These are phyloP conservation scores for Cladosporium cucumerinum DNA, from an alignment of 2,329 filamentous ascomycete genomes.

Conservation along the genomic window DNA sequence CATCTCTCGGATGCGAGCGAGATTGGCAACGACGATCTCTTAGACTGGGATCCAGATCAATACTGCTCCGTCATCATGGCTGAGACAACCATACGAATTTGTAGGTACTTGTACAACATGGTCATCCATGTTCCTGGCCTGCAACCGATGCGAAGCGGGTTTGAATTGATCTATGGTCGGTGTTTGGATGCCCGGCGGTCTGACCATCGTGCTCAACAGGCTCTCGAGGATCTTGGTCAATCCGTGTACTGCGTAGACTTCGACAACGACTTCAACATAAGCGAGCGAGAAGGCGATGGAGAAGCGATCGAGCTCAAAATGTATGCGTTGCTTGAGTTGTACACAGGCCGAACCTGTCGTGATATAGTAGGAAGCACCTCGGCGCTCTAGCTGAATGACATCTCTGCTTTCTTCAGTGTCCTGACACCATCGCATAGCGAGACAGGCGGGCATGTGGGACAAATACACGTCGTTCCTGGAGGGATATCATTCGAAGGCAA, in stretches of 20 bases:
- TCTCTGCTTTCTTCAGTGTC: not conserved
- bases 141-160: not conserved
- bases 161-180: not conserved
- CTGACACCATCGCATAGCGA: not conserved
- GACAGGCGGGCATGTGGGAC: not conserved
- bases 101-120: not conserved
- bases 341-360: not conserved
- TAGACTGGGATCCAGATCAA: not conserved
- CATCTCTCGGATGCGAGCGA: not conserved
- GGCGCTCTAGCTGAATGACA: not conserved
- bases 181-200: not conserved
- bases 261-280: not conserved
- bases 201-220: not conserved
- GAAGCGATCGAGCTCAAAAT: not conserved
- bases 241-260: not conserved
- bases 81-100: not conserved
- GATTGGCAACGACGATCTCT: not conserved
- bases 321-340: not conserved
- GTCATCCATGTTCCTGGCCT: not conserved
- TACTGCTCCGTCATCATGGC: not conserved
- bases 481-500: not conserved
- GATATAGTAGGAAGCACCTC: not conserved
- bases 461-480: not conserved
- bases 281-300: not conserved
- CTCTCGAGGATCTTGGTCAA: not conserved